phyloP scores from a whole-genome alignment of 2,329 filamentous ascomycete species.

The Leptographium flavum region DNA sequence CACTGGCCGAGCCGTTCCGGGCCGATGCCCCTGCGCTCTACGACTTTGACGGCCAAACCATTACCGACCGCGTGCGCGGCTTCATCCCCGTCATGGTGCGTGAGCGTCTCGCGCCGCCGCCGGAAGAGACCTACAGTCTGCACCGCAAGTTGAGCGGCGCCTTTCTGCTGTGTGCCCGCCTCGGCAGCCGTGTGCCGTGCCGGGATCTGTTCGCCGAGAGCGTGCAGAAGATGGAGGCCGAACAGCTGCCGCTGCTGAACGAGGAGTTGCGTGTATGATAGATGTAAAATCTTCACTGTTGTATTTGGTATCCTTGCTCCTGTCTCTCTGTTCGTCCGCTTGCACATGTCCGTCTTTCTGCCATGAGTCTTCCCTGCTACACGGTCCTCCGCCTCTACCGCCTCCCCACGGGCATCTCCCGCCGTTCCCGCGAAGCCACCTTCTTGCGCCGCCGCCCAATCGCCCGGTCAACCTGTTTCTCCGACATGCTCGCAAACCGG shows the following conservation, averaged over 20 bases:
- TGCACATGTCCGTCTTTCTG: not conserved
- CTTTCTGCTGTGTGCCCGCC: conserved; percentile 75
- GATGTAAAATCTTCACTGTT: not conserved
- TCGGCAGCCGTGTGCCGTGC: conserved; percentile 74
- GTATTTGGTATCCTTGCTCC: not conserved
- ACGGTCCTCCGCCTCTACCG: conserved; percentile 7
- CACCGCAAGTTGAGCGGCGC: conserved; percentile 93
- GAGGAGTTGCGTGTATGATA: not conserved
- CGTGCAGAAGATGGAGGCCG: conserved; percentile 21
- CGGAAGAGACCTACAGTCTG: conserved; percentile 92
- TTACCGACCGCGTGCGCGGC: conserved; percentile 79
- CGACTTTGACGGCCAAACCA: conserved; percentile 88
- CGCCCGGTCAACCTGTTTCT: conserved; percentile 67
- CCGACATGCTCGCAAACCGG: conserved; percentile 70
- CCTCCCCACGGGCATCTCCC: conserved; percentile 43
- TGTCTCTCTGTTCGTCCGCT: not conserved
- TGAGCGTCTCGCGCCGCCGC: conserved; percentile 77
- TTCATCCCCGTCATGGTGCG: conserved; percentile 88
- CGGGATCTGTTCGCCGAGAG: conserved; percentile 61
- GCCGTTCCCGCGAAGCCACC: conserved; percentile 72
- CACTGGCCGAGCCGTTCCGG: conserved; percentile 83
- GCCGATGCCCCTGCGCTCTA: conserved; percentile 65
- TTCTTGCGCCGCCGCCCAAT: conserved; percentile 88
- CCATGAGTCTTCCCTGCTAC: not conserved
- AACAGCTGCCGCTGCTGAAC: not conserved